A percentile compares a stretch with the other conserved stretches of the same genome.
Conservation (phyloP, 257 asterid genomes). For the Thymus quinquecostatus region DNA sequence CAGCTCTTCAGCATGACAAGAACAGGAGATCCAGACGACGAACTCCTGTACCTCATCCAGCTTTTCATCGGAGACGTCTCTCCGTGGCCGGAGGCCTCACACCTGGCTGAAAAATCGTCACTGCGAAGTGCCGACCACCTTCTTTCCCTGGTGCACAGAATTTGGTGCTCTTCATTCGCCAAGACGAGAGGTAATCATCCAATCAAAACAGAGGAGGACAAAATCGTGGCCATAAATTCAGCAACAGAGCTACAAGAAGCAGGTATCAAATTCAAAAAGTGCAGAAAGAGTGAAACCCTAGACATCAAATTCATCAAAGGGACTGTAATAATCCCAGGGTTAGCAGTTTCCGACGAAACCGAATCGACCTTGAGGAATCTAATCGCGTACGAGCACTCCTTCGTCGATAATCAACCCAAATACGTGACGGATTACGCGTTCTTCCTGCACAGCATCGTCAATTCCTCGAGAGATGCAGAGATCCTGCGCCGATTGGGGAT, state of each 20-base stretch:
- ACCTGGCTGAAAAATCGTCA: background rate
- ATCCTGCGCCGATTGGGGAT: constrained; percentile 33
- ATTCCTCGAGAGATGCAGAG: constrained; percentile 36
- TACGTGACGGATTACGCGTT: constrained; percentile 37
- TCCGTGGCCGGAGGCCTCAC: constrained; percentile 32
- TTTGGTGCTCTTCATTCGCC: constrained; percentile 36
- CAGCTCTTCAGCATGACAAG: constrained; percentile 37
- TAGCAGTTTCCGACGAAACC: constrained; percentile 36
- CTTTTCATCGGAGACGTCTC: constrained; percentile 34
- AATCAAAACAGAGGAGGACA: constrained; percentile 6
- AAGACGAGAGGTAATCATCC: background rate
- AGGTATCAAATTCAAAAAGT: constrained; percentile 31
- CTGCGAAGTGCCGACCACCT: constrained; percentile 26
- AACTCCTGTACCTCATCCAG: constrained; percentile 28
- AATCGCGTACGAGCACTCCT: constrained; percentile 36
- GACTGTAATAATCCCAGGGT: constrained; percentile 35
- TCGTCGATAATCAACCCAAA: constrained; percentile 32
- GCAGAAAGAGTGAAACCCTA: constrained; percentile 1
- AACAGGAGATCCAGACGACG: constrained; percentile 37
- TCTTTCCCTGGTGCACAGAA: constrained; percentile 35
- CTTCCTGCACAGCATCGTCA: constrained; percentile 36
- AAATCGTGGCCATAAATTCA: constrained; percentile 31
- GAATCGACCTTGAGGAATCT: constrained; percentile 41
- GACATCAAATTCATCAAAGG: constrained; percentile 40
- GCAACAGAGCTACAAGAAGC: constrained; percentile 38